Percentiles rank a stretch among this genome's conserved stretches.
Conservation (phyloP, 306 rosid genomes). For the Acacia crassicarpa region DNA sequence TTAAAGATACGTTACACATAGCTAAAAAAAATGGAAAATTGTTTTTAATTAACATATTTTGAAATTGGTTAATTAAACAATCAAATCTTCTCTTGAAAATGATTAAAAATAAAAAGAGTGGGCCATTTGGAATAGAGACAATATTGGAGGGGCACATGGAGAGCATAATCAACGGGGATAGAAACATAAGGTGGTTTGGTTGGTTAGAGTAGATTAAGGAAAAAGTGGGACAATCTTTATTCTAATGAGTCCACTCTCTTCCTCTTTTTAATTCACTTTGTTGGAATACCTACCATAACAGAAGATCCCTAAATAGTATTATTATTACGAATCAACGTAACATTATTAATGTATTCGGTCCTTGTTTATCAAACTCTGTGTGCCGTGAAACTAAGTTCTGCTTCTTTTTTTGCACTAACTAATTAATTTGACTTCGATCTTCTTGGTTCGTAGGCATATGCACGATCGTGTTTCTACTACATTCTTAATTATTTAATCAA, state of each 20-base stretch:
- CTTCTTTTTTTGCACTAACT: neutral
- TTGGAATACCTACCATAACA: slow-evolving; percentile 15
- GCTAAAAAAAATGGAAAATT: neutral
- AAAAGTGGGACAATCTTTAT: slow-evolving; percentile 21
- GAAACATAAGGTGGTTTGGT: slow-evolving; percentile 8
- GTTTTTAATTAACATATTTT: neutral
- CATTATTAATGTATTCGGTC: neutral
- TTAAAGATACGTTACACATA: no score
- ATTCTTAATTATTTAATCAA: neutral
- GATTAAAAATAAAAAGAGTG: neutral
- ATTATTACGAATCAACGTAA: neutral
- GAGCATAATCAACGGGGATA: slow-evolving; percentile 25
- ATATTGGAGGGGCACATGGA: slow-evolving; percentile 34
- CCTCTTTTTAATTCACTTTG: neutral
- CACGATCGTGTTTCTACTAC: neutral
- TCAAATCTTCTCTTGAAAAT: neutral
- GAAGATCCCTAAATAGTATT: neutral
- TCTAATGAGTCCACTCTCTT: neutral
- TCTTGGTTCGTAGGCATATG: neutral
- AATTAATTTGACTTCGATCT: neutral
- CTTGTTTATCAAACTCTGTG: neutral
- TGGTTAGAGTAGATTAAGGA: neutral
- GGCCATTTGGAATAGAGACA: slow-evolving; percentile 23
- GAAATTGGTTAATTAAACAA: neutral
- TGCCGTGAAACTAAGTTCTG: neutral